phyloP scores from a whole-genome alignment of 768 basidiomycete species.

The Vishniacozyma victoriae region DNA sequence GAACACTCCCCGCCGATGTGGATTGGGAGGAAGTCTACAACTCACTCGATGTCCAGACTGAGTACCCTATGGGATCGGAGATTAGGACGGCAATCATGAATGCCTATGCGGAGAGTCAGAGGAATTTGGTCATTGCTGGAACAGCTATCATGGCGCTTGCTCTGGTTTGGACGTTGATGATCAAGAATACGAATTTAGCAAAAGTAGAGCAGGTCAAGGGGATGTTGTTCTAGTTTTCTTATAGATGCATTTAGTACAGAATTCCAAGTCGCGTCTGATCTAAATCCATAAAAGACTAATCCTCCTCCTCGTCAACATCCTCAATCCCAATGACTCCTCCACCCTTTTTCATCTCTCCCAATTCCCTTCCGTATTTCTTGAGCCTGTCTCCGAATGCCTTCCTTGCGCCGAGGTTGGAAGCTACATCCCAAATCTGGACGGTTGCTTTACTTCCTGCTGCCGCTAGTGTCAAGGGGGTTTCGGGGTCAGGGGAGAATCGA shows the following conservation, averaged over 20 bases:
- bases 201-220: slow-evolving; percentile 39
- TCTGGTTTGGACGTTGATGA: slow-evolving; percentile 16
- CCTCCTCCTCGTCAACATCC: slow-evolving; percentile 50
- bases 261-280: too few species aligned
- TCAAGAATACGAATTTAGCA: slow-evolving; percentile 32
- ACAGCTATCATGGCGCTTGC: slow-evolving; percentile 23
- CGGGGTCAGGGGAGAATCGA: slow-evolving; percentile 84
- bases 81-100: slow-evolving; percentile 25
- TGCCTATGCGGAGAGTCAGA: slow-evolving; percentile 30
- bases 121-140: slow-evolving; percentile 36
- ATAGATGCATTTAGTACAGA: too few species aligned
- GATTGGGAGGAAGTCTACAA: slow-evolving; percentile 27
- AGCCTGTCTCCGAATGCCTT: slow-evolving; percentile 78
- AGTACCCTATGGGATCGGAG: slow-evolving; percentile 23
- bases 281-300: too few species aligned
- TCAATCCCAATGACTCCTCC: slow-evolving; percentile 44
- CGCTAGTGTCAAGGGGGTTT: slow-evolving; percentile 72
- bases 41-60: slow-evolving; percentile 26
- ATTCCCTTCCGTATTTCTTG: slow-evolving; percentile 60
- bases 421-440: slow-evolving; percentile 92
- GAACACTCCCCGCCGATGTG: slow-evolving; percentile 23
- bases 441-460: slow-evolving; percentile 92
- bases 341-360: slow-evolving; percentile 49
- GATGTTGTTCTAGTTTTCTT: slow-evolving; percentile 23
- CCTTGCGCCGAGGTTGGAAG: slow-evolving; percentile 70